Conservation (phyloP, 345 rosid genomes). For the Moricandia arvensis region DNA sequence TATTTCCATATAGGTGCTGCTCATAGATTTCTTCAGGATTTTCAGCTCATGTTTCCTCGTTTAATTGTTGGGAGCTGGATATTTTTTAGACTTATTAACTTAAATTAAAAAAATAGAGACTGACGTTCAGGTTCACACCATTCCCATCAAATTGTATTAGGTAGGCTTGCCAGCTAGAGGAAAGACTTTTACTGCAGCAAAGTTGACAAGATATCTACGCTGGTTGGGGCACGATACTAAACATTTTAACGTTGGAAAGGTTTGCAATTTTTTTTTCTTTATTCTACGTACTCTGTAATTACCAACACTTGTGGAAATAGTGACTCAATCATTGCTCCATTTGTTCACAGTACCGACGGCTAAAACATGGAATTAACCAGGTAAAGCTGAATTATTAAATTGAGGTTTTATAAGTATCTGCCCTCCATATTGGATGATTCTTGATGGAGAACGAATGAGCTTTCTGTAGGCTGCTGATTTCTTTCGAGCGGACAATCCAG, state of each 20-base stretch:
- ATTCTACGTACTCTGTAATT: constrained; percentile 4
- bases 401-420: neutral
- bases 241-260: constrained; percentile 99
- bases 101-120: neutral
- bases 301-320: constrained; percentile 12
- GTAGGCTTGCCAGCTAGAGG: constrained; percentile 99
- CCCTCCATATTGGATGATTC: constrained; percentile 9
- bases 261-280: constrained; percentile 19
- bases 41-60: constrained; percentile 13
- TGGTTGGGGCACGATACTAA: constrained; percentile 99
- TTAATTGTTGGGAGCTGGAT: constrained; percentile 23
- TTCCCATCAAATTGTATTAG: constrained; percentile 39
- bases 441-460: constrained; percentile 23
- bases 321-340: constrained; percentile 29
- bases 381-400: constrained; percentile 37
- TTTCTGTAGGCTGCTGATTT: constrained; percentile 89
- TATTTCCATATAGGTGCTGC: constrained; percentile 1
- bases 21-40: constrained; percentile 12
- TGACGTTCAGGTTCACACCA: constrained; percentile 6
- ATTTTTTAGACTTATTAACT: constrained; percentile 1
- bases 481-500: constrained; percentile 95
- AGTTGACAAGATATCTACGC: constrained; percentile 96
- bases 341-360: constrained; percentile 90
- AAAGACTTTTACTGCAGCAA: constrained; percentile 96
- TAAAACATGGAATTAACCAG: constrained; percentile 90